Evolutionary conservation across 495 filamentous ascomycete species (phyloP).

Genomic region (Achaetomiella virescens): DNA sequence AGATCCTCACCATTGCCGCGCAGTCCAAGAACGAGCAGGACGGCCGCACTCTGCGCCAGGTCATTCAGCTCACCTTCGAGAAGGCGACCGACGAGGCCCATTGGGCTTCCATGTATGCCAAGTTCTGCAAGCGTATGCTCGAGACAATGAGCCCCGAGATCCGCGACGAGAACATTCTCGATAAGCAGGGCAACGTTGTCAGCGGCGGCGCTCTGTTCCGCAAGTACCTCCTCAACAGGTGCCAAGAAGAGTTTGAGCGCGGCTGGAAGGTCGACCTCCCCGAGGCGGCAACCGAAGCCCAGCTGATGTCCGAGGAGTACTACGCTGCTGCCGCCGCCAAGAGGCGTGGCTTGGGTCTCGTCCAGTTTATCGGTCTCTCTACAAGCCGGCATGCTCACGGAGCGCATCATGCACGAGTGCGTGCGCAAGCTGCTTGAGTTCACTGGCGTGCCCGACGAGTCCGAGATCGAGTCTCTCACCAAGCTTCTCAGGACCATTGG

Average conservation of each 20-base stretch:
- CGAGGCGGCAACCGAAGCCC: slow-evolving; percentile 62
- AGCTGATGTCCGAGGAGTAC: slow-evolving; percentile 93
- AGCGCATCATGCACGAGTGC: slow-evolving; percentile 99
- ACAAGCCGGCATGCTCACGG: slow-evolving; percentile 96
- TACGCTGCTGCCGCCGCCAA: slow-evolving; percentile 94
- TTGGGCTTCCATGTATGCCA: slow-evolving; percentile 98
- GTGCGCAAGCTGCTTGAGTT: slow-evolving; percentile 95
- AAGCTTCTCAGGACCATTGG: slow-evolving; percentile 91
- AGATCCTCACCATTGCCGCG: slow-evolving; percentile 85
- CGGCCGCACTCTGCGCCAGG: slow-evolving; percentile 89
- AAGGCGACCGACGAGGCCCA: slow-evolving; percentile 98
- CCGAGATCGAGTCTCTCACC: slow-evolving; percentile 88
- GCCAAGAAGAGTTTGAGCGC: slow-evolving; percentile 97
- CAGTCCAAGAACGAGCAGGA: slow-evolving; percentile 95
- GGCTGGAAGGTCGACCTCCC: slow-evolving; percentile 93
- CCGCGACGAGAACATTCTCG: slow-evolving; percentile 84
- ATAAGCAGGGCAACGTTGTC: slow-evolving; percentile 80
- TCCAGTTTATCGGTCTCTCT: slow-evolving; percentile 98
- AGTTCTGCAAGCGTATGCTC: slow-evolving; percentile 96
- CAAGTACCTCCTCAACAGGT: slow-evolving; percentile 97
- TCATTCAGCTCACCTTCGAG: slow-evolving; percentile 98
- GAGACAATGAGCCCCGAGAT: slow-evolving; percentile 93
- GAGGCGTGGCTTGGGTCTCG: slow-evolving; percentile 90
- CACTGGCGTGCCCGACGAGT: slow-evolving; percentile 86
- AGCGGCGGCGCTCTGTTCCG: slow-evolving; percentile 91